phyloP scores from a whole-genome alignment of 139 green algal genomes.

The Limnomonas spitsbergensis region DNA sequence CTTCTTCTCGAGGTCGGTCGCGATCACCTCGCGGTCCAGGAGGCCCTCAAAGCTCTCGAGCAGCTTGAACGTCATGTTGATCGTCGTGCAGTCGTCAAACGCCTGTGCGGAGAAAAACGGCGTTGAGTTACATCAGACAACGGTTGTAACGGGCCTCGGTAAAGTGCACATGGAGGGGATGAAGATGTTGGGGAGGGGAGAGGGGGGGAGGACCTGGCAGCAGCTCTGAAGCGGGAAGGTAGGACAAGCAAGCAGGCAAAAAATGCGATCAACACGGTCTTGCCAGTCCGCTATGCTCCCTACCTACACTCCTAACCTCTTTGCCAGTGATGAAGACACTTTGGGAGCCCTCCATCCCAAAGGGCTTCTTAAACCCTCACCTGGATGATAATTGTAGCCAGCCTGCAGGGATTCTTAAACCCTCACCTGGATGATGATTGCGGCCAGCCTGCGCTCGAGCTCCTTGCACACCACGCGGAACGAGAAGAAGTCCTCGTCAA shows the following conservation, averaged over 20 bases:
- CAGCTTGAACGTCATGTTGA: slow-evolving; percentile 84
- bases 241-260: too few species aligned
- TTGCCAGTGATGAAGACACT: too few species aligned
- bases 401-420: neutral
- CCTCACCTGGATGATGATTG: slow-evolving; percentile 75
- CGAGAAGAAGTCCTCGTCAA: slow-evolving; percentile 70
- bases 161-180: neutral
- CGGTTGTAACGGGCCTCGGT: too few species aligned
- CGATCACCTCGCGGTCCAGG: slow-evolving; percentile 80
- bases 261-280: too few species aligned
- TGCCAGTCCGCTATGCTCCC: too few species aligned
- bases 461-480: slow-evolving; percentile 68
- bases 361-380: slow-evolving; percentile 34
- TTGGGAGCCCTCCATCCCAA: too few species aligned
- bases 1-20: slow-evolving; percentile 73
- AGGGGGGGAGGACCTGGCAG: too few species aligned
- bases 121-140: too few species aligned
- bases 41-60: slow-evolving; percentile 86
- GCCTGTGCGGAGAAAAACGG: slow-evolving; percentile 48
- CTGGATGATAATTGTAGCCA: slow-evolving; percentile 71
- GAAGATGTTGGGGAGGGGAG: too few species aligned
- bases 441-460: slow-evolving; percentile 78
- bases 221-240: too few species aligned
- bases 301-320: too few species aligned
- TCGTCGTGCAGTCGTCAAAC: slow-evolving; percentile 80